phyloP scores from a whole-genome alignment of 1,139 yeast species.

The Pichia norvegensis region DNA sequence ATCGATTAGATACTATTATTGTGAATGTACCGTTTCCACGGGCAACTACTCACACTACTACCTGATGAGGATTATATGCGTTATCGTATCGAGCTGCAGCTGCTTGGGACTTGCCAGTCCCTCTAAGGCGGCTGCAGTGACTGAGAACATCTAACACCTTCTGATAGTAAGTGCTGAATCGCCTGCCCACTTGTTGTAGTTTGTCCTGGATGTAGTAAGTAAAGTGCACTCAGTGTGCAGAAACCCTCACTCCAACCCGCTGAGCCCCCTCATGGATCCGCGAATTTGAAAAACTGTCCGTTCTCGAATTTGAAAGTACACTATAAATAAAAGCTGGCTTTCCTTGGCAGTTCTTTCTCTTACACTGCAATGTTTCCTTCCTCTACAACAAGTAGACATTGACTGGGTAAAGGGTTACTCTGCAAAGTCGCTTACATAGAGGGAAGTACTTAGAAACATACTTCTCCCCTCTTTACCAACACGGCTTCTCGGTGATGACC shows the following conservation, averaged over 20 bases:
- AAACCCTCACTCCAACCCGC: neutral
- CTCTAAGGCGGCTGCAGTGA: neutral
- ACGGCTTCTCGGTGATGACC: slow-evolving; percentile 35
- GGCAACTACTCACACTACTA: neutral
- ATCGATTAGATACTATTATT: neutral
- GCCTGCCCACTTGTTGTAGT: too few species aligned
- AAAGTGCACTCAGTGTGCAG: too few species aligned
- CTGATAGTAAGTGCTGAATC: neutral
- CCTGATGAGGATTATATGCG: neutral
- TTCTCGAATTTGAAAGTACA: too few species aligned
- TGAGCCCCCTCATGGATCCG: neutral
- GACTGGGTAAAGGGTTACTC: neutral
- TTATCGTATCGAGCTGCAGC: neutral
- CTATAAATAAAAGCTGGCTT: neutral
- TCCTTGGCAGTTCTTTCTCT: too few species aligned
- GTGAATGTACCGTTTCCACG: too few species aligned
- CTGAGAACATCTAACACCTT: neutral
- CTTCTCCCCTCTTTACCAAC: neutral
- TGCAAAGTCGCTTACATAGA: too few species aligned
- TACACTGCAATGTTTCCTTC: neutral
- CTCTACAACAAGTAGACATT: neutral
- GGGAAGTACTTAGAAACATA: too few species aligned
- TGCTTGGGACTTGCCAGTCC: neutral
- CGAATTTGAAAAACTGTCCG: too few species aligned
- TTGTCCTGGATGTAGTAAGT: too few species aligned